Evolutionary conservation across 1,284 basidiomycete genomes (phyloP), one percentile per base, ranked within the genome.

Genomic region (Ustilago trichophora): DNA sequence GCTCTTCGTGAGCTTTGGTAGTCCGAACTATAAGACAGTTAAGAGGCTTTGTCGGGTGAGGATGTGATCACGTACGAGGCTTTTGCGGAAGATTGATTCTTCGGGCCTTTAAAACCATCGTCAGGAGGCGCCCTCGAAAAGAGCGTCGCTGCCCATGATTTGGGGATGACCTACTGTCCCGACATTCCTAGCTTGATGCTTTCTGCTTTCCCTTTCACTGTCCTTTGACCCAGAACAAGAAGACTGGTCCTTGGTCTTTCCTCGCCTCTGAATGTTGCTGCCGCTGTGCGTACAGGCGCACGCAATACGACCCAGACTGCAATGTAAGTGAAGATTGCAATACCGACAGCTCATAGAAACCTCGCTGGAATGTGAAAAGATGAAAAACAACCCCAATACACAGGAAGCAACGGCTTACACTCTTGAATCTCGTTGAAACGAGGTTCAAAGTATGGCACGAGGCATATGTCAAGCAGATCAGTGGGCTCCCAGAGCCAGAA

Each of bases 121-220:
- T 70, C 63, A 65, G 67, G 67, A 70, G 67, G 67, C 47, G 49
- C 57, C 67, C 56, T 58, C 54, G 42, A 43, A 31, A 33, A 45
- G 67, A 56, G 58, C 50, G 46, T 46, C 35, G 60, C 52, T 52
- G 60, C 67, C 67, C 67, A 70, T 70, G 67, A 70, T 62, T 60
- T 65, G 63, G 47, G 67, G 67, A 70, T 70, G 67, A 70, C 67
- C 67, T 51, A 65, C 54, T 60, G 62, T 59, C 67, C 62, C 53
- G 41, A 70, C 67, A 70, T 43, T 31, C 33, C 31, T 48, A 18
- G 35, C 31, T 38, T 19, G 15, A 12, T 18, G 16, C 16, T 24
- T 40, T 42, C 9, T 36, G 40, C 27, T 29, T 29, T 44, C 26
- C 19, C 37, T 36, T 24, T n/a, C 7, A 22, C 15, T 33, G 31